These are phyloP conservation scores for Piper betle DNA, from an alignment of 164 flowering plant species.

Conservation along the genomic window DNA sequence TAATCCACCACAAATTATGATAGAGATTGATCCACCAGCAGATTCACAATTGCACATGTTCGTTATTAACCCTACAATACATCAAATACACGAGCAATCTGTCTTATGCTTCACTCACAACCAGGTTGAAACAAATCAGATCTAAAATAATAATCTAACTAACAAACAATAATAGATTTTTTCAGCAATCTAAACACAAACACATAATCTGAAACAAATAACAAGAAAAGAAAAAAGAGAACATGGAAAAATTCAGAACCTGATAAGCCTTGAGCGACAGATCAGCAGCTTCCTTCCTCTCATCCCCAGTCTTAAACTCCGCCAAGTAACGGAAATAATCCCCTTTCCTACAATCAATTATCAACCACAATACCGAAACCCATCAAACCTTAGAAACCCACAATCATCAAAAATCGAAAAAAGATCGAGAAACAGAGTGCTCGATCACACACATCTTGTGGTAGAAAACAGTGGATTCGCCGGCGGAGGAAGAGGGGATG, in stretches of 20 bases:
- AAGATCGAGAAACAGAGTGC: too few species aligned
- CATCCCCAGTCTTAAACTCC: constrained; percentile 31
- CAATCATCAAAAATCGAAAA: background rate
- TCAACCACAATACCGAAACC: background rate
- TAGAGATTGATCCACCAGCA: too few species aligned
- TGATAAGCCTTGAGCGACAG: constrained; percentile 37
- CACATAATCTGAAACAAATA: background rate
- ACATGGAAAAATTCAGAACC: constrained; percentile 8
- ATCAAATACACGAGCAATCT: too few species aligned
- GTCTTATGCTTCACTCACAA: background rate
- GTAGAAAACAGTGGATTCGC: constrained; percentile 52
- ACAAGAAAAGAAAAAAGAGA: background rate
- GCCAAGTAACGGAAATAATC: constrained; percentile 22
- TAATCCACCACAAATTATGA: too few species aligned
- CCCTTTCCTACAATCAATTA: constrained; percentile 26
- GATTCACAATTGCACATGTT: too few species aligned
- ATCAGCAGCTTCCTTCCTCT: constrained; percentile 38
- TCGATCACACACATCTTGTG: constrained; percentile 53
- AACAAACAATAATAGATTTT: too few species aligned
- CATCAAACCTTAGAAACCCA: background rate
- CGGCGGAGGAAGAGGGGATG: constrained; percentile 43
- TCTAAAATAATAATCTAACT: too few species aligned
- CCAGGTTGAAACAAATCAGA: too few species aligned
- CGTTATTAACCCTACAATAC: too few species aligned
- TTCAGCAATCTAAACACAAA: background rate